Conservation (phyloP, 1,284 basidiomycete species). For the Trametes hirsuta region DNA sequence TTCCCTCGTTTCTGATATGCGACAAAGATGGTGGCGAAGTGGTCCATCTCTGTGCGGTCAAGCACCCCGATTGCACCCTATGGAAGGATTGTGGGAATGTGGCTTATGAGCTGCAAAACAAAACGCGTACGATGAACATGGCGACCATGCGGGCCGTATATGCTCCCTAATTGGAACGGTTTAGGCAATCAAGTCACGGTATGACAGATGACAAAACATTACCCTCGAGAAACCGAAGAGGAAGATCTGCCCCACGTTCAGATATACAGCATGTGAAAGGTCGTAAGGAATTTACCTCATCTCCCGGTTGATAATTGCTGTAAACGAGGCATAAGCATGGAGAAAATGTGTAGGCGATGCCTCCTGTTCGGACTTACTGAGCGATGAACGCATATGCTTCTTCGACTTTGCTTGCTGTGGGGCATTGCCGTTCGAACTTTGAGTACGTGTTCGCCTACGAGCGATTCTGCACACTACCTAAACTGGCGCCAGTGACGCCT, state of each 20-base stretch:
- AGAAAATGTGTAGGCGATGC: neutral
- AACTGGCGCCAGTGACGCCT: constrained; percentile 62
- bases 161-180: constrained; percentile 49
- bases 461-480: constrained; percentile 43
- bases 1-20: constrained; percentile 64
- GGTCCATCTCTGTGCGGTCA: constrained; percentile 68
- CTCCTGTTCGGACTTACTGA: constrained; percentile 50
- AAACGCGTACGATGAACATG: constrained; percentile 59
- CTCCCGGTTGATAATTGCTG: constrained; percentile 69
- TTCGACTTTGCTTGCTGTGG: constrained; percentile 65
- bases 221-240: constrained; percentile 77
- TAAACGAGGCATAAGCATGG: neutral
- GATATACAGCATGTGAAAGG: neutral
- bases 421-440: neutral
- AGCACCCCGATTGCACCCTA: constrained; percentile 58
- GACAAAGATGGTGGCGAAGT: constrained; percentile 65
- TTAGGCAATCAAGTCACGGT: neutral
- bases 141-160: constrained; percentile 76
- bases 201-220: constrained; percentile 13
- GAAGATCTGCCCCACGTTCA: constrained; percentile 51
- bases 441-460: neutral
- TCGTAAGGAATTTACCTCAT: constrained; percentile 47
- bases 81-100: too few relatives aligned
- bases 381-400: constrained; percentile 76
- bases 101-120: neutral